Base-by-base conservation (phyloP, 2,329 filamentous ascomycete genomes). In the Endoconidiophora laricicola region DNA sequence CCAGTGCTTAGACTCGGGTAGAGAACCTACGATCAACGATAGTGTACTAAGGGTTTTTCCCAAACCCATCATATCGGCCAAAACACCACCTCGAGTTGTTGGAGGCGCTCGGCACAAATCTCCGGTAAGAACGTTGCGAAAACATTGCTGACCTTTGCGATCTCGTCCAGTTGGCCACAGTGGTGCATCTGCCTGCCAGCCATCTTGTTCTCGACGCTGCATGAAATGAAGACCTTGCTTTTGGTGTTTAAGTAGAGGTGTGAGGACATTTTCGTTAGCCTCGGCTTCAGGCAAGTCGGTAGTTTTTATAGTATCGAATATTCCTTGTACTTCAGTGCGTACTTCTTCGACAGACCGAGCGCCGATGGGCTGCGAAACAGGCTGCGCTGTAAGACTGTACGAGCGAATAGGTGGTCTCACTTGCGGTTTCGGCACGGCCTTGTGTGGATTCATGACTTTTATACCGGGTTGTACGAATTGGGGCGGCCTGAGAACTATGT, bases 141-240 rank as follows among this genome's bases (percentile, higher is more conserved):
- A 48, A 24, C 14, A 73, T 65, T 48, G 68, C 76, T 54, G 74
- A 68, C 1, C 83, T 66, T 46, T 68, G 67, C 39, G 59, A 59
- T 22, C 63, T 60, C 37, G 69, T 65, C 49, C 74, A 20, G 74
- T 64, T 58, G 83, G 79, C 87, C 88, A 96, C 37, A 94, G 76
- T 0, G 85, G 83, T 47, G 79, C 80, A 54, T 79, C 76, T 14
- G 73, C 71, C 48, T 74, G 72, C 45, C 82, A 76, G 2, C 71
- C 67, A 0, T 69, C 68, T 45, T 77, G 74, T 63, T 96, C 90
- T 55, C 85, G 83, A 18, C 76, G 74, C 7, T 71, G 78, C 81
- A 96, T 86, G 61, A 94, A 96, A 61, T 80, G 78, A 0, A 96
- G 72, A 0, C 83, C 90, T 64, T 95, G 87, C 62, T 86, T 91